Base-by-base conservation (phyloP, 163 green algal species). In the Volvox carteri region DNA sequence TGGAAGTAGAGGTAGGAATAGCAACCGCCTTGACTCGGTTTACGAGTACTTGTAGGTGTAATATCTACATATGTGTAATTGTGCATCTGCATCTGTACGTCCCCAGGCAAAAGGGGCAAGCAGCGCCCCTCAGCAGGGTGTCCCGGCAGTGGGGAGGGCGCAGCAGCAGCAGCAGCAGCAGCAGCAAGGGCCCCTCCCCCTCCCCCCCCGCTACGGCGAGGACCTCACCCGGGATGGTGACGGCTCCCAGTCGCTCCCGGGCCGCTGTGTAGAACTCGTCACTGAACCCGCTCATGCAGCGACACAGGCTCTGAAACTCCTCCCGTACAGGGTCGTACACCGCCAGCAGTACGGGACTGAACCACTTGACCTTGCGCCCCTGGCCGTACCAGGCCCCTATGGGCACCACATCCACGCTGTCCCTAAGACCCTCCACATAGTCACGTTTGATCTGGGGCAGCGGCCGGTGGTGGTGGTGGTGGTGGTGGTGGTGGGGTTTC, bases 361-460 rank as follows among this genome's bases (percentile, higher is more conserved):
- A 97, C 97, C 97, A 99, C 86, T 92, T 92, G 11, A 92, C 93
- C 91, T 95, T 95, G n/a, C 93, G 86, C 2, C 93, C 92, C 21
- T 94, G 87, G 21, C 93, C 92, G 65, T 91, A 78, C 85, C 85
- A 88, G 1, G 83, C 83, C 8, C 96, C 97, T 48, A 99, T 99
- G 25, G 94, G 93, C 46, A 99, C 97, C 68, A 99, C 88, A 91
- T 99, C 97, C 78, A 99, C 80, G 0, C 93, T 96, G 80, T 99
- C 97, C 21, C 92, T 50, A 58, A 99, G 86, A 0, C 95, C 97
- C 84, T 96, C 93, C 39, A 94, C 93, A 75, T 99, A 99, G 92
- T 99, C 97, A 46, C 78, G 79, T 94, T 98, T 96, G 58, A 95
- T 2, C 68, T 94, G n/a, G n/a, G 30, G 48, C 30, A 46, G 65